Conservation (phyloP, 2,329 filamentous ascomycete species). For the Paramyrothecium sp. region DNA sequence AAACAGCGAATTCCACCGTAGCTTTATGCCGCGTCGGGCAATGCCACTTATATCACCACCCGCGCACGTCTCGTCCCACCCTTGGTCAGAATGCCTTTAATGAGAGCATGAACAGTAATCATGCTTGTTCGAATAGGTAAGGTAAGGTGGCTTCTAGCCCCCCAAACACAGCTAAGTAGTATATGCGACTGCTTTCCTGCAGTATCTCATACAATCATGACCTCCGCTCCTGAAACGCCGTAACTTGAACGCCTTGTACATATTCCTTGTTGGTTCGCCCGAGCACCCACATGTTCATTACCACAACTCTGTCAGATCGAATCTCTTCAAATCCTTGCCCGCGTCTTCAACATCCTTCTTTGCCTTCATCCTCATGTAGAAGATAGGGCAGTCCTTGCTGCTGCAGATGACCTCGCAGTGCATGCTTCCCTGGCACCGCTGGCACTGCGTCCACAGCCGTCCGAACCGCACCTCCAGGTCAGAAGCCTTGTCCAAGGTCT, state of each 20-base stretch:
- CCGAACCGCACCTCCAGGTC: conserved; percentile 93
- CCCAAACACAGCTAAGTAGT: no score
- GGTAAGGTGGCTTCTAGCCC: no score
- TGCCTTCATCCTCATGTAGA: conserved; percentile 99
- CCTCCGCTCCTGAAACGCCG: not conserved
- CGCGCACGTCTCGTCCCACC: no score
- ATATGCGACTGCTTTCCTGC: no score
- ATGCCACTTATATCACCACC: no score
- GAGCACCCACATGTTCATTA: conserved; percentile 21
- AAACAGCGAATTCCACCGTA: no score
- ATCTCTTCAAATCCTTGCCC: conserved; percentile 83
- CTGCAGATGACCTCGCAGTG: conserved; percentile 98
- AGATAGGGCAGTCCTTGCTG: conserved; percentile 95
- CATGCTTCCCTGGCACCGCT: conserved; percentile 95
- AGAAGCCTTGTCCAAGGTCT: conserved; percentile 81
- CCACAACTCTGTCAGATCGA: conserved; percentile 79
- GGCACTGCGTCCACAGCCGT: conserved; percentile 95
- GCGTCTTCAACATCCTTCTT: conserved; percentile 98
- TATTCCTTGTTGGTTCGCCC: not conserved
- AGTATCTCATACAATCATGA: no score
- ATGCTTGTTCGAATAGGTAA: no score
- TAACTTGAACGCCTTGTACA: not conserved
- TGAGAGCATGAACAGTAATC: no score
- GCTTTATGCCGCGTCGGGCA: no score
- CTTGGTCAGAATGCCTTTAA: no score